Conservation (phyloP, 805 yeast genomes). For the Myxozyma nipponensis region DNA sequence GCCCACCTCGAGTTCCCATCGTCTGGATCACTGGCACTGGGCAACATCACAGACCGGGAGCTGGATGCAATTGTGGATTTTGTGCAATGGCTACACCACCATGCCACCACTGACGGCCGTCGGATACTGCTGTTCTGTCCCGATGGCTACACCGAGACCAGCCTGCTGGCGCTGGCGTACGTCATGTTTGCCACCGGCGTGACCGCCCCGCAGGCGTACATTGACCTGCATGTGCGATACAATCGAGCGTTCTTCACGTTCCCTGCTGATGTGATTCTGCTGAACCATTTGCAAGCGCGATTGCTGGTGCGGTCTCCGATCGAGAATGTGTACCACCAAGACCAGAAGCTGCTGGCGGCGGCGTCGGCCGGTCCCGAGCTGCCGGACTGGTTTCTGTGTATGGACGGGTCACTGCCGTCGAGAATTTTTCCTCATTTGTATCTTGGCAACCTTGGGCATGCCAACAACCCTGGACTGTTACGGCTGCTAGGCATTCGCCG, state of each 20-base stretch:
- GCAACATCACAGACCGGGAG: constrained; percentile 61
- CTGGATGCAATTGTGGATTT: constrained; percentile 61
- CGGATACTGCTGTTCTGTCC: constrained; percentile 64
- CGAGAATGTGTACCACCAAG: constrained; percentile 2
- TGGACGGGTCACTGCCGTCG: constrained; percentile 76
- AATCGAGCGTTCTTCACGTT: constrained; percentile 83
- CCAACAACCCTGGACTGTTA: constrained; percentile 63
- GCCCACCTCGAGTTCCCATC: constrained; percentile 58
- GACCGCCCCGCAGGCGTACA: constrained; percentile 59
- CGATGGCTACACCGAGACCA: constrained; percentile 90
- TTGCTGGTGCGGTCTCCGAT: constrained; percentile 50
- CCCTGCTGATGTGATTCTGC: constrained; percentile 64
- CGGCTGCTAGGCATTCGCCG: constrained; percentile 63
- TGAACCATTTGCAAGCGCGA: constrained; percentile 61
- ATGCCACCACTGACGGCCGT: constrained; percentile 24
- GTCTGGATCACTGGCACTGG: constrained; percentile 76
- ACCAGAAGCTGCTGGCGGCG: too few species aligned
- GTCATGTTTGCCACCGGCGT: constrained; percentile 64
- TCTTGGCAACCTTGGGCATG: constrained; percentile 80
- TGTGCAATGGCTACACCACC: constrained; percentile 58
- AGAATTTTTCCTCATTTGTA: constrained; percentile 77
- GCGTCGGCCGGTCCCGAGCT: too few species aligned
- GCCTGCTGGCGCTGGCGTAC: constrained; percentile 68
- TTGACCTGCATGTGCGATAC: constrained; percentile 56
- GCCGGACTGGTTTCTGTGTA: constrained; percentile 35